phyloP scores from a whole-genome alignment of 208 protist species.

The Leishmania amazonensis region DNA sequence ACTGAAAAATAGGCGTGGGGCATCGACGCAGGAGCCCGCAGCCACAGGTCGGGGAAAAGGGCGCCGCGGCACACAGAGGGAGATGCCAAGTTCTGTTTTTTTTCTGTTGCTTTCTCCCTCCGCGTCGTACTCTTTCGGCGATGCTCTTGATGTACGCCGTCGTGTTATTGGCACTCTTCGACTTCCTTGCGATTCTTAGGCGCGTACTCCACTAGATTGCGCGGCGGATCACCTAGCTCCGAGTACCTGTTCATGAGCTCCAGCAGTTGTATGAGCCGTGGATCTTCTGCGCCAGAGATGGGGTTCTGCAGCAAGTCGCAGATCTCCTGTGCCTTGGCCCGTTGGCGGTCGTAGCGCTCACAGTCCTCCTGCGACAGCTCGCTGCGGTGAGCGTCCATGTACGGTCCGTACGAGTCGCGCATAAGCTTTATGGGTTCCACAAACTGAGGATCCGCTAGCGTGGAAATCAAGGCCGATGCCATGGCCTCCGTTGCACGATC shows the following conservation, averaged over 20 bases:
- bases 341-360: conserved; percentile 55
- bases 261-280: conserved; percentile 47
- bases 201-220: conserved; percentile 37
- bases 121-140: neutral
- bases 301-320: conserved; percentile 56
- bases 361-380: conserved; percentile 44
- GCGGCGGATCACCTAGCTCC: conserved; percentile 63
- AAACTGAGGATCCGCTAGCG: conserved; percentile 60
- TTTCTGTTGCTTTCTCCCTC: neutral
- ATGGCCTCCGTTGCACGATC: conserved; percentile 32
- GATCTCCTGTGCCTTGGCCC: conserved; percentile 51
- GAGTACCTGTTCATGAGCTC: conserved; percentile 75
- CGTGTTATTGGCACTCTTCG: neutral
- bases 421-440: conserved; percentile 60
- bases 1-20: neutral
- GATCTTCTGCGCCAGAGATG: conserved; percentile 47
- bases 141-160: neutral
- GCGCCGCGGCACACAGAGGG: no score
- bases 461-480: conserved; percentile 46
- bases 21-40: neutral
- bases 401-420: conserved; percentile 67
- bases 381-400: conserved; percentile 41
- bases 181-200: conserved; percentile 2
- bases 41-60: neutral
- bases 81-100: neutral